Base-by-base conservation (phyloP, 305 asterid genomes). In the Fraxinus ornus region DNA sequence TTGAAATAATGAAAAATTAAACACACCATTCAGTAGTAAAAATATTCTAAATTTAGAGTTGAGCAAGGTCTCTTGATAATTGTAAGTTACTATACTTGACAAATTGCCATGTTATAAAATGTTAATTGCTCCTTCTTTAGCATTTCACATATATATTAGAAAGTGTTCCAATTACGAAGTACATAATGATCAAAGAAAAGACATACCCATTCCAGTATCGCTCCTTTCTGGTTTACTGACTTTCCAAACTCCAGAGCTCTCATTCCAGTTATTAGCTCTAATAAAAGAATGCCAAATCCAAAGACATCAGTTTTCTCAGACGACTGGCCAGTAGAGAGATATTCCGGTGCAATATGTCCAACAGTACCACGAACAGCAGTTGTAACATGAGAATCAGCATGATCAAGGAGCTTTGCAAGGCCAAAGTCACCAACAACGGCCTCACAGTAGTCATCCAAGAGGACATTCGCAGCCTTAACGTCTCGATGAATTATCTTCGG, bases 331-430 rank as follows among this genome's bases (percentile, higher is more conserved):
- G 98, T 94, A n/a, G 98, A 95, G 84, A 94, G 97, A 83, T 95
- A 95, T 44, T 94, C 99, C 0, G 99, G 99, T 0, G 99, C 99
- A 70, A 95, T 95, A 83, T 95, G 99, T 17, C 99, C 99, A 3
- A 95, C 98, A 0, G 99, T 95, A 64, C 99, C 99, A 17, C 99
- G 94, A 37, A 94, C 99, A 49, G 99, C 99, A 4, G 99, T 95
- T 49, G 99, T 95, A 0, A 95, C 99, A 5, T 95, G 99, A 28
- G 99, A 93, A 33, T 95, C 97, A 4, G 88, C 93, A 47, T 95
- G 99, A 78, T 95, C 98, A 24, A 95, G 94, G 22, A 92, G 94
- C 83, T 95, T 95, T 6, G 98, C 99, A 47, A 95, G 97, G 84
- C 99, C 99, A 55, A 95, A 94, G 68, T 95, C 99, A 44, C 99